Percentiles rank a stretch among this genome's conserved stretches.
Evolutionary conservation across 2,329 filamentous ascomycete species (phyloP).

Genomic region (Diaporthe sp.): DNA sequence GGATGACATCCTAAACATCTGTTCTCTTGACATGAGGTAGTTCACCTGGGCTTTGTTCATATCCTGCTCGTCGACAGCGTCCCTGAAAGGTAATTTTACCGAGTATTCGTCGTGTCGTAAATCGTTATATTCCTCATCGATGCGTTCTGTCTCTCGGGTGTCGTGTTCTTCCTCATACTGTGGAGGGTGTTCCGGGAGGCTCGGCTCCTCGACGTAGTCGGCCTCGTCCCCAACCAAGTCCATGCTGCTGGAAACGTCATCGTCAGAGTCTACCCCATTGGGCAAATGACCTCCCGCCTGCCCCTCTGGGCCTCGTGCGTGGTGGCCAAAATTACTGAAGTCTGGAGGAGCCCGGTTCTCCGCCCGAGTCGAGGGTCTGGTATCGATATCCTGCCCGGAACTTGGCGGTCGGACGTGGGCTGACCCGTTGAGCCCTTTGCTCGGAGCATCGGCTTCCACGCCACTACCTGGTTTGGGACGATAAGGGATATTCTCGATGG

Average conservation of each 20-base stretch:
- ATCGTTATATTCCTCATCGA: conserved; percentile 38
- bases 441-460: neutral
- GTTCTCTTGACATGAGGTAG: conserved; percentile 39
- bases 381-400: conserved; percentile 14
- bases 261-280: conserved; percentile 33
- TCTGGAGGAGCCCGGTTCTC: conserved; percentile 39
- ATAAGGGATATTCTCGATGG: conserved; percentile 29
- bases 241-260: conserved; percentile 37
- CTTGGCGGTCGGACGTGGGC: neutral
- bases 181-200: conserved; percentile 31
- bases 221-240: conserved; percentile 26
- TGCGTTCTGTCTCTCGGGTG: conserved; percentile 36
- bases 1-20: conserved; percentile 41
- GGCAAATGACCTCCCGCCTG: conserved; percentile 1
- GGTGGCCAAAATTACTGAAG: conserved; percentile 37
- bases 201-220: conserved; percentile 24
- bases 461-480: conserved; percentile 7
- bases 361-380: conserved; percentile 36
- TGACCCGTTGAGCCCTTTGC: conserved; percentile 17
- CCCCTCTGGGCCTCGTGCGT: neutral
- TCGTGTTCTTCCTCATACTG: conserved; percentile 37
- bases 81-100: conserved; percentile 35
- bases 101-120: conserved; percentile 38
- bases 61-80: conserved; percentile 32
- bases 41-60: conserved; percentile 38